Base-by-base conservation (phyloP, 1,284 basidiomycete genomes). In the Ceratorhiza oryzae-sativae region DNA sequence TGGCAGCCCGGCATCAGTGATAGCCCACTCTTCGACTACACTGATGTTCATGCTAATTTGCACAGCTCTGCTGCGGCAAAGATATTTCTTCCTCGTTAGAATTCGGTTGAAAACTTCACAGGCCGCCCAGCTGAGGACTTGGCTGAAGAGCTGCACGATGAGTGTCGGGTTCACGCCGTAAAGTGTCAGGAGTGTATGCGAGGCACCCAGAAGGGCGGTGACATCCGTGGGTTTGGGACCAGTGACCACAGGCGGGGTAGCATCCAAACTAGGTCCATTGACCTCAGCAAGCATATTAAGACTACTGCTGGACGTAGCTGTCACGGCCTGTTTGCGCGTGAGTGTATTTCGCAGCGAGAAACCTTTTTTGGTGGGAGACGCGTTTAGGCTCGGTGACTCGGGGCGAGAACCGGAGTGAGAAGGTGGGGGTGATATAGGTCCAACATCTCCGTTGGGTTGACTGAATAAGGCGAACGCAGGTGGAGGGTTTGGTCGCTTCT, bases 71-170 rank as follows among this genome's bases (percentile, higher is more conserved):
- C 84, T 94, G 84, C 97, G 87, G 81, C 97, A 98, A 0, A 98
- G 82, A 79, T 95, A 97, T 79, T 95, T 97, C 81, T 95, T 95
- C 67, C 95, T 86, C 1, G 92, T 93, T 36, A 98, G 82, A 45
- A 98, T 87, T 36, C 96, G 90, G 80, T 99, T 99, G 83, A 98
- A 99, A 36, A 94, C 86, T 82, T 99, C 97, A 80, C 91, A 91
- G 30, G 90, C 87, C 58, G 90, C 90, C 94, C 94, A 97, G 78
- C 94, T 97, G 82, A 96, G 90, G 20, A 97, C 89, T 81, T 99
- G 97, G 0, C 95, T 97, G 87, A 96, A 96, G 53, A 95, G 86
- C 79, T 99, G 97, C 15, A 92, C 89, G 73, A 91, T 90, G 55
- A 98, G 84, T 1, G 88, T 90, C 10, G 97, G 96, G 78, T 98